Evolutionary conservation across 1,284 basidiomycete species (phyloP).

Genomic region (Amanita bisporigera): DNA sequence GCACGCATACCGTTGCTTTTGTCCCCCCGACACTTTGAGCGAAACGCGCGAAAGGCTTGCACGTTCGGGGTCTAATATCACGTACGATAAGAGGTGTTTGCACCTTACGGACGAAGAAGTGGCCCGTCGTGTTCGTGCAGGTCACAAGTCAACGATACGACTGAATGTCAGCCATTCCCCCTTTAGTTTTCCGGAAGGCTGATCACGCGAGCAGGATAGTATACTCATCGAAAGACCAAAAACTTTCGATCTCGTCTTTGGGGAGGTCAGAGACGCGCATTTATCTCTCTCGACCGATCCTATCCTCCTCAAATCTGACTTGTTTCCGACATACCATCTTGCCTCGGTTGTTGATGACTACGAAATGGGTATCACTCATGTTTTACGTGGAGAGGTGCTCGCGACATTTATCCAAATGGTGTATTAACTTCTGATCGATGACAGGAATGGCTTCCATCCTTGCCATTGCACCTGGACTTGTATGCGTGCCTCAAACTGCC

Average conservation of each 20-base stretch:
- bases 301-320: constrained; percentile 90
- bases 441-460: constrained; percentile 95
- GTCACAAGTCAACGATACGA: constrained; percentile 83
- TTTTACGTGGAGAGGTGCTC: constrained; percentile 87
- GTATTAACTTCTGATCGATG: neutral
- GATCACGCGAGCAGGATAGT: constrained; percentile 51
- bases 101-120: constrained; percentile 88
- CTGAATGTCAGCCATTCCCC: constrained; percentile 69
- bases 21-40: constrained; percentile 71
- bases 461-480: constrained; percentile 92
- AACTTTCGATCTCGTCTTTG: constrained; percentile 78
- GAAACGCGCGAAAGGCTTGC: constrained; percentile 72
- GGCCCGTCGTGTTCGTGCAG: constrained; percentile 70
- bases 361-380: constrained; percentile 96
- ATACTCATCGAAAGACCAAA: constrained; percentile 54
- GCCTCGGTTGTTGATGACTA: constrained; percentile 97
- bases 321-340: constrained; percentile 96
- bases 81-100: constrained; percentile 87
- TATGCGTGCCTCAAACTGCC: constrained; percentile 79
- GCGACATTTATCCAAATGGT: neutral
- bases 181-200: constrained; percentile 18
- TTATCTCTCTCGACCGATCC: constrained; percentile 87
- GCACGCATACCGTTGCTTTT: constrained; percentile 96
- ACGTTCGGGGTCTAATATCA: constrained; percentile 71
- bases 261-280: constrained; percentile 73